Conservation (phyloP, 2,329 filamentous ascomycete genomes). For the Macroventuria anomochaeta region DNA sequence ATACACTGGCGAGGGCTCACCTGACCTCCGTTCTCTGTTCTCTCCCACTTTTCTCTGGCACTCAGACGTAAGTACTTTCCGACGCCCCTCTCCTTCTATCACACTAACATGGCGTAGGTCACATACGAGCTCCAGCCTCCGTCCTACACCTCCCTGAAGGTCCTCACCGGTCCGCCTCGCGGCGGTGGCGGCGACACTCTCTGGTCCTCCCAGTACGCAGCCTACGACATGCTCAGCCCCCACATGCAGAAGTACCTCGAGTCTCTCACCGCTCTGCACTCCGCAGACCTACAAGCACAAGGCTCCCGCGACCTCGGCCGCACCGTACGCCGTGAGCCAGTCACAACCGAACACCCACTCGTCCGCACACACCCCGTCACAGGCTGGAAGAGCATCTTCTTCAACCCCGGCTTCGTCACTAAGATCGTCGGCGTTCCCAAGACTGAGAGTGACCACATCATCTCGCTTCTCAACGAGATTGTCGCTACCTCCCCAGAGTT, state of each 20-base stretch:
- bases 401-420: constrained; percentile 65
- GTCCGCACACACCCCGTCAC: constrained; percentile 67
- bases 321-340: constrained; percentile 59
- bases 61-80: constrained; percentile 55
- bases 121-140: constrained; percentile 65
- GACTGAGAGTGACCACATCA: constrained; percentile 60
- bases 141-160: constrained; percentile 63
- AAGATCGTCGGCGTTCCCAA: constrained; percentile 66
- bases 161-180: constrained; percentile 60
- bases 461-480: constrained; percentile 61
- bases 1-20: constrained; percentile 60
- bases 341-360: constrained; percentile 63
- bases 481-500: constrained; percentile 68
- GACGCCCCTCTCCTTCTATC: constrained; percentile 9
- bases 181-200: constrained; percentile 65
- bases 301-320: constrained; percentile 59
- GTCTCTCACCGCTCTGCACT: constrained; percentile 62
- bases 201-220: constrained; percentile 65
- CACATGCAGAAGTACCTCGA: constrained; percentile 66
- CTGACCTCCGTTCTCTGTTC: constrained; percentile 62
- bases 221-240: constrained; percentile 63
- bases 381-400: constrained; percentile 67
- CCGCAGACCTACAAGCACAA: constrained; percentile 61
- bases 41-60: constrained; percentile 64
- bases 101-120: constrained; percentile 47